A percentile compares a stretch with the other conserved stretches of the same genome.
Conservation (phyloP, 805 yeast genomes). For the Wilhelminamyces savonicus region DNA sequence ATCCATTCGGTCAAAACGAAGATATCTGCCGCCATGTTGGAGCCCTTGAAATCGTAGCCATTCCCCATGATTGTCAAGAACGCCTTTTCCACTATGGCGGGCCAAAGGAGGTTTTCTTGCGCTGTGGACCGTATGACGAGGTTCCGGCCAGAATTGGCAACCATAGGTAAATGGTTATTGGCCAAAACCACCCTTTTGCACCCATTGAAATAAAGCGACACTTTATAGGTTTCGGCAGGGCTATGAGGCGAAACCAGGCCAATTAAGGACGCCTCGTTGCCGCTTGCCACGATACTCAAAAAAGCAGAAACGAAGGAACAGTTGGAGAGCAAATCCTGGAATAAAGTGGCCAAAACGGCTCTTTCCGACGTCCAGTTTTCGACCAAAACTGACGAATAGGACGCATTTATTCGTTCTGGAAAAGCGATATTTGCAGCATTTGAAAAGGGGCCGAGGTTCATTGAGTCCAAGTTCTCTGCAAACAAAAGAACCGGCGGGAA, state of each 20-base stretch:
- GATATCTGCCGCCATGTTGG: constrained; percentile 69
- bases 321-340: constrained; percentile 51
- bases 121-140: constrained; percentile 32
- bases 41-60: constrained; percentile 63
- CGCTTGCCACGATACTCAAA: constrained; percentile 36
- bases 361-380: too few relatives aligned
- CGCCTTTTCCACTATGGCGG: constrained; percentile 74
- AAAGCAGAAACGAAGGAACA: constrained; percentile 75
- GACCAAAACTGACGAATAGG: too few relatives aligned
- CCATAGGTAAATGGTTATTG: constrained; percentile 40
- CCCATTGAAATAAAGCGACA: constrained; percentile 50
- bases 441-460: too few relatives aligned
- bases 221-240: constrained; percentile 26
- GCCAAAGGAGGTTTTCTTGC: constrained; percentile 43
- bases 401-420: too few relatives aligned
- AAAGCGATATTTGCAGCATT: too few relatives aligned
- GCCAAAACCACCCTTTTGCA: constrained; percentile 39
- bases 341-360: constrained; percentile 11
- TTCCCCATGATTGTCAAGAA: constrained; percentile 51
- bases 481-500: constrained; percentile 18
- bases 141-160: constrained; percentile 14
- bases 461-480: constrained; percentile 1
- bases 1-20: constrained; percentile 64
- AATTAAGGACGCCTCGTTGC: constrained; percentile 13
- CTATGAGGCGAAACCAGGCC: constrained; percentile 17